phyloP scores from a whole-genome alignment of 441 rosid genomes.

The Erysimum cheiri region DNA sequence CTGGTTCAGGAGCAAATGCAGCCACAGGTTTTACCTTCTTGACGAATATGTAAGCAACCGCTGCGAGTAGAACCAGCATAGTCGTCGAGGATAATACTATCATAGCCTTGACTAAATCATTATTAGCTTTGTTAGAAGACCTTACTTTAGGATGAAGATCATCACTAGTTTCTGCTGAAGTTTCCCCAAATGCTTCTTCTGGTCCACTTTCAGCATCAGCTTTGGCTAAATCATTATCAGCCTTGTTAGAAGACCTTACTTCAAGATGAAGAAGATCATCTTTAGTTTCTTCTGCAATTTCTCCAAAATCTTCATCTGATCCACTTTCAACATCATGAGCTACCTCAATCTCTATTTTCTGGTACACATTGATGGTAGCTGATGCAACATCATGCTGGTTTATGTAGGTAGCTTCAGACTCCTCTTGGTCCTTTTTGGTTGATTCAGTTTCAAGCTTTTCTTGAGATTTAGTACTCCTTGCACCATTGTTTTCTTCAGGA shows the following conservation, averaged over 20 bases:
- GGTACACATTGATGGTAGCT: constrained; percentile 13
- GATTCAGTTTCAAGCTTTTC: constrained; percentile 10
- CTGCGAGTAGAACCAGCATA: constrained; percentile 51
- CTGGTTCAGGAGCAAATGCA: constrained; percentile 2
- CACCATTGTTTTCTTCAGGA: constrained; percentile 7
- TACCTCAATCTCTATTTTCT: constrained; percentile 16
- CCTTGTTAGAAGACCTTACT: constrained; percentile 3
- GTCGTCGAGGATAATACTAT: constrained; percentile 42
- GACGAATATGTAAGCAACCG: constrained; percentile 44
- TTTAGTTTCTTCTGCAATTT: constrained; percentile 10
- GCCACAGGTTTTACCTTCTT: constrained; percentile 45
- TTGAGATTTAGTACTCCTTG: constrained; percentile 9
- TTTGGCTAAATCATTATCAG: constrained; percentile 6
- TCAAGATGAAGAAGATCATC: constrained; percentile 17
- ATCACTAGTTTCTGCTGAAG: constrained; percentile 16
- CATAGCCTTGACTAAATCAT: background rate
- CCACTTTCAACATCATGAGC: background rate
- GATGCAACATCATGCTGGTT: constrained; percentile 11
- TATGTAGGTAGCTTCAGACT: background rate
- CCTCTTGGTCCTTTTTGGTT: background rate
- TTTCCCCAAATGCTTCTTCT: background rate
- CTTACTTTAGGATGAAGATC: constrained; percentile 16
- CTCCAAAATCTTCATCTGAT: background rate
- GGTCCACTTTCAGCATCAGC: background rate
- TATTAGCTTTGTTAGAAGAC: background rate